Evolutionary conservation across 192 early-diverging fungal species (phyloP).

Genomic region (Geranomyces variabilis): DNA sequence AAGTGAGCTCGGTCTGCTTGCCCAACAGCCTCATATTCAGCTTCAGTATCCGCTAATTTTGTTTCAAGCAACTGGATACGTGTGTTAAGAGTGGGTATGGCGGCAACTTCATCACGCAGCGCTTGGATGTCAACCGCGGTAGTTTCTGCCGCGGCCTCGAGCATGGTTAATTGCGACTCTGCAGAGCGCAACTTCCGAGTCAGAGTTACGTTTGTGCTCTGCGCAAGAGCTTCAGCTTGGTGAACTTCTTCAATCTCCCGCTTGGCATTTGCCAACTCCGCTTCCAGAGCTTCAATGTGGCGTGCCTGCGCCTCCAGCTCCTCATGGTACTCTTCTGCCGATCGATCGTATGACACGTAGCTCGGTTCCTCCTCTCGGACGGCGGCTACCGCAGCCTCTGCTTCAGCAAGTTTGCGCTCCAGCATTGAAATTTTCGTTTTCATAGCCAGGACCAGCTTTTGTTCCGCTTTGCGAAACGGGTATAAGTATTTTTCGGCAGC

Average conservation of each 20-base stretch:
- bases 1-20: no score
- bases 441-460: not conserved
- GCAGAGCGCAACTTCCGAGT: no score
- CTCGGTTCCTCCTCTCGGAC: not conserved
- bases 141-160: no score
- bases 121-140: no score
- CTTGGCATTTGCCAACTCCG: not conserved
- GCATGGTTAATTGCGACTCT: no score
- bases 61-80: no score
- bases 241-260: not conserved
- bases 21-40: no score
- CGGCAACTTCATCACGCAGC: no score
- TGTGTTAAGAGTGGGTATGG: no score
- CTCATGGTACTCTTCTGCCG: not conserved
- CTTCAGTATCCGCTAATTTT: no score
- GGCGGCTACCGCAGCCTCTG: not conserved
- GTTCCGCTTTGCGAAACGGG: conserved; percentile 5
- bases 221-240: no score
- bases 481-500: not conserved
- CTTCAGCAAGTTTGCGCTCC: not conserved
- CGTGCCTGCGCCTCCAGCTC: not conserved
- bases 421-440: not conserved
- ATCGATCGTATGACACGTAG: not conserved
- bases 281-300: not conserved
- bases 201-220: no score